Evolutionary conservation across 305 asterid species (phyloP).

Genomic region (Fraxinus platypoda): DNA sequence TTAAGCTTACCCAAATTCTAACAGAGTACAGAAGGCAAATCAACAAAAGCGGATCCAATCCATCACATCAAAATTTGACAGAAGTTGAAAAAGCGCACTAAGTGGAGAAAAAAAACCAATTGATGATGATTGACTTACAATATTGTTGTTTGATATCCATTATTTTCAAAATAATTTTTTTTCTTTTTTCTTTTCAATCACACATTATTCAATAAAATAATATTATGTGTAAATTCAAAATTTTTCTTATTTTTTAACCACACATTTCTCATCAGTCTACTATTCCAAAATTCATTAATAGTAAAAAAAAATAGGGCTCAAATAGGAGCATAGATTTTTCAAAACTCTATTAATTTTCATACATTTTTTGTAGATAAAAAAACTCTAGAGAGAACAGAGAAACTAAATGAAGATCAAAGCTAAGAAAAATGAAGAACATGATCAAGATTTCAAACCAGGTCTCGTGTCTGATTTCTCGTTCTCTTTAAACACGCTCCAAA

Average conservation of each 20-base stretch:
- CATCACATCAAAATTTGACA: not conserved
- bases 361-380: not conserved
- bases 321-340: not conserved
- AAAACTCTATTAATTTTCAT: not conserved
- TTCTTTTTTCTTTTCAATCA: no score
- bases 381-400: not conserved
- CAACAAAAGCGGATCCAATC: not conserved
- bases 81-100: not conserved
- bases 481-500: not conserved
- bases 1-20: not conserved
- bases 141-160: no score
- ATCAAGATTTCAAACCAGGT: not conserved
- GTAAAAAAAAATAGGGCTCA: no score
- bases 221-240: no score
- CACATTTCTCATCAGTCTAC: no score
- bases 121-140: not conserved
- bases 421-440: not conserved
- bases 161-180: no score
- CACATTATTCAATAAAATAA: no score
- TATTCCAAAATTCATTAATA: no score
- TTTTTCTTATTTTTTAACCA: no score
- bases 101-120: no score
- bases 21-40: not conserved
- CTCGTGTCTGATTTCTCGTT: not conserved
- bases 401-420: not conserved